Evolutionary conservation across 768 basidiomycete species (phyloP).

Genomic region (Psilocybe azurescens): DNA sequence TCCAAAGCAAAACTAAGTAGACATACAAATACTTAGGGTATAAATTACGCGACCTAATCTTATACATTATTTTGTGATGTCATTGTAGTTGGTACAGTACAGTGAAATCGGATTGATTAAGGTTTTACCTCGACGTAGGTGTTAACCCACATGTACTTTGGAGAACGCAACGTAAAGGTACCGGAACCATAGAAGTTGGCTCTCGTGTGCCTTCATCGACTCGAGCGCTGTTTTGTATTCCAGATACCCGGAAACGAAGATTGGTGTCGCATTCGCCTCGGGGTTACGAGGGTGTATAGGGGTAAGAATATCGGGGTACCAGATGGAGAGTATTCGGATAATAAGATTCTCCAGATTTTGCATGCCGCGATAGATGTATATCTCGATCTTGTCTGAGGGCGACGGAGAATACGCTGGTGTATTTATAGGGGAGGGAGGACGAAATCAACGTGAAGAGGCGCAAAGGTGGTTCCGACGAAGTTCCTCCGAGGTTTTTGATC

Average conservation of each 20-base stretch:
- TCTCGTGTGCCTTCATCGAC: conserved; percentile 76
- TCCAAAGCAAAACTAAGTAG: conserved; percentile 1
- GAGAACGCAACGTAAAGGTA: conserved; percentile 84
- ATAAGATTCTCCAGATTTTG: conserved; percentile 29
- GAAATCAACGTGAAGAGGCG: conserved; percentile 67
- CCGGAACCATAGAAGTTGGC: conserved; percentile 90
- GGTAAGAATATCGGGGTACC: conserved; percentile 20
- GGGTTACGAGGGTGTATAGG: conserved; percentile 19
- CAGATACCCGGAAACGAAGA: conserved; percentile 61
- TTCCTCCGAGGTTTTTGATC: conserved; percentile 28
- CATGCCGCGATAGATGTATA: conserved; percentile 33
- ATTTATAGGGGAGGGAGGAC: conserved; percentile 62
- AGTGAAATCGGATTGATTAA: background rate
- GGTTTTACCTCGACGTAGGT: conserved; percentile 70
- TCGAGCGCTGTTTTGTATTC: conserved; percentile 61
- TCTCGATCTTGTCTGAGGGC: conserved; percentile 52
- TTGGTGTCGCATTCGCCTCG: conserved; percentile 31
- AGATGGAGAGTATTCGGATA: conserved; percentile 18
- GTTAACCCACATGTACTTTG: conserved; percentile 93
- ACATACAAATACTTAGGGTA: background rate
- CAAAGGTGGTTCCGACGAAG: conserved; percentile 30
- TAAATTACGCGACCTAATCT: conserved; percentile 2
- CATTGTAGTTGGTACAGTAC: background rate
- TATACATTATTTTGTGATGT: conserved; percentile 2
- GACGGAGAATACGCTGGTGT: conserved; percentile 59